Conservation (phyloP, 495 filamentous ascomycete species). For the Aspergillus indologenus region DNA sequence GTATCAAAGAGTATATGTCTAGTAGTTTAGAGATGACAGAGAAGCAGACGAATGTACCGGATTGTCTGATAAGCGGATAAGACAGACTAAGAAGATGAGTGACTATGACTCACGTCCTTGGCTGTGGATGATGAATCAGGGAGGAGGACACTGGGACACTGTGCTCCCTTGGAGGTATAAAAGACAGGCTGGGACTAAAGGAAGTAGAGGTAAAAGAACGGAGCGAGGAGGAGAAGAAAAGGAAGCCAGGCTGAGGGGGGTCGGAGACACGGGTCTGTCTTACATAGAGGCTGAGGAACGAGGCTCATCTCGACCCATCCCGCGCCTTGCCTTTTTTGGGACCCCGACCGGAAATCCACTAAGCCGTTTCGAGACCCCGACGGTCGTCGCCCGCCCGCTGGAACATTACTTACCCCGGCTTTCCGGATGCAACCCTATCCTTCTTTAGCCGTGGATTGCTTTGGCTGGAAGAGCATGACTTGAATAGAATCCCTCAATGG, state of each 20-base stretch:
- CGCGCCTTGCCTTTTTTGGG: constrained; percentile 15
- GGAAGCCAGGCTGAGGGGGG: constrained; percentile 8
- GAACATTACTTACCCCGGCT: neutral
- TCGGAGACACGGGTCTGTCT: neutral
- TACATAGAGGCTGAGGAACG: constrained; percentile 1
- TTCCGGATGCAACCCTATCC: neutral
- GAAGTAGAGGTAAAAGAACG: neutral
- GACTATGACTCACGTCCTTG: neutral
- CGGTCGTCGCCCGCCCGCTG: constrained; percentile 5
- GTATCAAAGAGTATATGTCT: neutral
- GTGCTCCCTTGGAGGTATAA: neutral
- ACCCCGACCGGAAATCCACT: constrained; percentile 21
- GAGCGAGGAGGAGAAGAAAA: neutral
- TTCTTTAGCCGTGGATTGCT: neutral
- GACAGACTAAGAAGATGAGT: neutral
- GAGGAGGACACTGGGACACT: neutral
- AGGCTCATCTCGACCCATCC: neutral
- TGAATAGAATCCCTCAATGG: no score
- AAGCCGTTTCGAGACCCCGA: constrained; percentile 37
- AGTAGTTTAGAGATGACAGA: neutral
- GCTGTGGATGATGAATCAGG: neutral
- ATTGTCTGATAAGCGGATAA: constrained; percentile 4
- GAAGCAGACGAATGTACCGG: neutral
- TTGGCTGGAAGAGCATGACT: no score
- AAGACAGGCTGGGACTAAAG: neutral